Percentiles rank a stretch among this genome's conserved stretches.
These are phyloP conservation scores for Echium plantagineum DNA, from an alignment of 257 asterid genomes.

Conservation along the genomic window DNA sequence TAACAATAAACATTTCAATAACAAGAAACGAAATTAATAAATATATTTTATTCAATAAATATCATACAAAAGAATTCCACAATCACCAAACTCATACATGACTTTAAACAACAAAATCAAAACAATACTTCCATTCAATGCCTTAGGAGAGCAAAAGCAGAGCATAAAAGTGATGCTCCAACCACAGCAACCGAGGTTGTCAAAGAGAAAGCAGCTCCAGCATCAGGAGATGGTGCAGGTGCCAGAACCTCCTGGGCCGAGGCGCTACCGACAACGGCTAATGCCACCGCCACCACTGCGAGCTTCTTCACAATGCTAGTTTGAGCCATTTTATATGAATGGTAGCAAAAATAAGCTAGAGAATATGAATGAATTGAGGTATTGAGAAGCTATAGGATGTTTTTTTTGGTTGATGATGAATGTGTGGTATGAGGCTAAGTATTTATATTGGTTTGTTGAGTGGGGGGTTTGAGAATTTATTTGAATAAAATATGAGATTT, in stretches of 20 bases:
- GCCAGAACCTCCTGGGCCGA: conserved; percentile 15
- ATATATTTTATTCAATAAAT: too few relatives aligned
- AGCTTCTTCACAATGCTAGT: conserved; percentile 12
- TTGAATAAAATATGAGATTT: too few relatives aligned
- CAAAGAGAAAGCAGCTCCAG: conserved; percentile 20
- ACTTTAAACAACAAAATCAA: too few relatives aligned
- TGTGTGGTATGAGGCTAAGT: neutral
- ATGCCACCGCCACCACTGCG: conserved; percentile 3
- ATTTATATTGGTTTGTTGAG: neutral
- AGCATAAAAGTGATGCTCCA: conserved; percentile 13
- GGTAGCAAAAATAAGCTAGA: neutral
- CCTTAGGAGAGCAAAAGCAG: conserved; percentile 20
- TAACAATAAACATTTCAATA: neutral
- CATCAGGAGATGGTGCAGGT: conserved; percentile 24
- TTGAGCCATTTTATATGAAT: conserved; percentile 12
- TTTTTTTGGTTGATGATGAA: neutral
- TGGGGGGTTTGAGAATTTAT: too few relatives aligned
- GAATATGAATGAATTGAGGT: neutral
- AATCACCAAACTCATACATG: neutral
- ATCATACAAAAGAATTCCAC: neutral
- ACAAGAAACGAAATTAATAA: too few relatives aligned
- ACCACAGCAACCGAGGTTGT: conserved; percentile 18
- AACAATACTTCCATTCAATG: conserved; percentile 8
- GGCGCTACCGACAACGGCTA: neutral
- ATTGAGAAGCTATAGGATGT: neutral